These are phyloP conservation scores for Podospora pseudoanserina DNA, from an alignment of 495 filamentous ascomycete genomes.

Conservation along the genomic window DNA sequence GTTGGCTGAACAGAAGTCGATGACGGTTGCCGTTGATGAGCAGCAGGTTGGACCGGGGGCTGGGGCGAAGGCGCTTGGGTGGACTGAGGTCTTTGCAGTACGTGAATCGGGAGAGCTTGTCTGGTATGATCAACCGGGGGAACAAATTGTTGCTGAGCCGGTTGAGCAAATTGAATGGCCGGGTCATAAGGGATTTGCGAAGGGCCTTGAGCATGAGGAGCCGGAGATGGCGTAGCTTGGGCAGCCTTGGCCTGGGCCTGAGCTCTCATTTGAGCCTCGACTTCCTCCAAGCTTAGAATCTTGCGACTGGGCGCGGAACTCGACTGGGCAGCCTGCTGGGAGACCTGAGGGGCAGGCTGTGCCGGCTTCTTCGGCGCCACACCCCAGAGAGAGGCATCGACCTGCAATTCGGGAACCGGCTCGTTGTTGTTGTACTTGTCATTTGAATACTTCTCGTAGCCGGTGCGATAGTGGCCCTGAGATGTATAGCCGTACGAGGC, in stretches of 20 bases:
- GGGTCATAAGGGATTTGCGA: constrained; percentile 32
- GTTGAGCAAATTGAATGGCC: constrained; percentile 27
- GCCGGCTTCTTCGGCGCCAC: constrained; percentile 56
- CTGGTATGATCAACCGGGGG: constrained; percentile 27
- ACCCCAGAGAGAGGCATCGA: constrained; percentile 91
- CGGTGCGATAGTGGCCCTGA: constrained; percentile 56
- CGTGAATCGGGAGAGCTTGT: constrained; percentile 36
- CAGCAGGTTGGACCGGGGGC: constrained; percentile 28
- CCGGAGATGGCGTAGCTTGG: constrained; percentile 30
- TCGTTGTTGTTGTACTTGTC: constrained; percentile 46
- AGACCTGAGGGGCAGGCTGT: constrained; percentile 32
- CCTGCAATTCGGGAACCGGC: constrained; percentile 67
- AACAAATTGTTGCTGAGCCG: constrained; percentile 29
- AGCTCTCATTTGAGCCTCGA: constrained; percentile 86
- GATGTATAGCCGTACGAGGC: constrained; percentile 40
- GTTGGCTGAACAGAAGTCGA: constrained; percentile 47
- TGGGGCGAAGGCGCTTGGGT: constrained; percentile 34
- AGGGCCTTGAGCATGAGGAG: constrained; percentile 27
- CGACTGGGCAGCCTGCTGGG: constrained; percentile 29
- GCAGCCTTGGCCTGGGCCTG: constrained; percentile 53
- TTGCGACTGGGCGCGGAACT: constrained; percentile 52
- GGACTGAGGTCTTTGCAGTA: constrained; percentile 44
- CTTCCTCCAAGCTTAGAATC: constrained; percentile 95
- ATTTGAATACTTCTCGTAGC: constrained; percentile 84
- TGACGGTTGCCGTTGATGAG: constrained; percentile 49